Evolutionary conservation across 805 yeast species (phyloP).

Genomic region (Kodamaea kaohsiungensis): DNA sequence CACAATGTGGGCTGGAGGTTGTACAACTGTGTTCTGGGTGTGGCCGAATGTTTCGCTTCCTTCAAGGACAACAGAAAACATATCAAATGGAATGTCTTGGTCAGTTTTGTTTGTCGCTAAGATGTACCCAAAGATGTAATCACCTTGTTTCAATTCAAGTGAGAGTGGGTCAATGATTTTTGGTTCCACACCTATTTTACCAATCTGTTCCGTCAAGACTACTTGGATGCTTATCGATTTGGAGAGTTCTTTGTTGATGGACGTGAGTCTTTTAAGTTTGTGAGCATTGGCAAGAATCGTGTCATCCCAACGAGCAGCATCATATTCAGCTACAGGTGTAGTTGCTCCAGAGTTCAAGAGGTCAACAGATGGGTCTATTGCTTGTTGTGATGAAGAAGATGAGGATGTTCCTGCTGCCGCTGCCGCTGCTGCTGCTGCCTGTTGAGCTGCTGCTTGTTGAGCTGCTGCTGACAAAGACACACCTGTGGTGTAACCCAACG

Average conservation of each 20-base stretch:
- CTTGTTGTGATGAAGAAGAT: no score
- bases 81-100: constrained; percentile 36
- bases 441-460: neutral
- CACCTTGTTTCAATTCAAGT: constrained; percentile 37
- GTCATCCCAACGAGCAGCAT: constrained; percentile 33
- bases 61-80: constrained; percentile 40
- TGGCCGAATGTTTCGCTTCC: constrained; percentile 29
- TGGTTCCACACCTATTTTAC: constrained; percentile 33
- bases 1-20: constrained; percentile 21
- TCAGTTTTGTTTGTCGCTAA: constrained; percentile 29
- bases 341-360: neutral
- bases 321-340: constrained; percentile 12
- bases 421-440: neutral
- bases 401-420: no score
- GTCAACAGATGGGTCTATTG: neutral
- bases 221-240: constrained; percentile 29
- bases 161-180: constrained; percentile 31
- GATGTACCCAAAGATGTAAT: constrained; percentile 38
- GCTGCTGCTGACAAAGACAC: neutral
- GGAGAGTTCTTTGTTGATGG: constrained; percentile 28
- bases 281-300: constrained; percentile 37
- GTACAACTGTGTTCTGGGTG: constrained; percentile 18
- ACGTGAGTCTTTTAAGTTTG: constrained; percentile 31
- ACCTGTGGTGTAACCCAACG: constrained; percentile 1
- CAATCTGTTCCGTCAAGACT: constrained; percentile 35